phyloP scores from a whole-genome alignment of 139 green algal genomes.

The Tetraselmis chui region DNA sequence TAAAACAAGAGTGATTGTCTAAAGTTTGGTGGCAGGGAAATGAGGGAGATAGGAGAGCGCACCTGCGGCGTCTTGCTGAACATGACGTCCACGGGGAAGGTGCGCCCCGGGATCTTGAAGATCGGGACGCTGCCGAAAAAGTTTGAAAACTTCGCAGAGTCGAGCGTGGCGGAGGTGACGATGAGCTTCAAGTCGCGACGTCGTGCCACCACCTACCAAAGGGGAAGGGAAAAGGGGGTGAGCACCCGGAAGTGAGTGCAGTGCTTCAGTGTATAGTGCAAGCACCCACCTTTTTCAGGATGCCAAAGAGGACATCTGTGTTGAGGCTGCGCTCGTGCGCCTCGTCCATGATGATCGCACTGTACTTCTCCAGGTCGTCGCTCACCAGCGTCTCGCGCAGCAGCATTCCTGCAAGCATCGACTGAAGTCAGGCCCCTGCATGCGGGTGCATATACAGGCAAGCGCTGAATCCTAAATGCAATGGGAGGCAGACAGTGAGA shows the following conservation, averaged over 20 bases:
- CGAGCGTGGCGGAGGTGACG: slow-evolving; percentile 93
- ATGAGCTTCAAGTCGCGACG: slow-evolving; percentile 93
- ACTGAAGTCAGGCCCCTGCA: too few relatives aligned
- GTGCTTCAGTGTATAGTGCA: too few relatives aligned
- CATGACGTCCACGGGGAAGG: slow-evolving; percentile 93
- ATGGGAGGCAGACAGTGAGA: too few relatives aligned
- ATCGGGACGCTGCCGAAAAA: slow-evolving; percentile 87
- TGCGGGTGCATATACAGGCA: too few relatives aligned
- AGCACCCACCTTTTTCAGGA: slow-evolving; percentile 82
- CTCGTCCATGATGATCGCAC: slow-evolving; percentile 79
- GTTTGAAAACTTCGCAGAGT: slow-evolving; percentile 74
- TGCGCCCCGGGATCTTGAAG: slow-evolving; percentile 92
- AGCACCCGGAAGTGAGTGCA: too few relatives aligned
- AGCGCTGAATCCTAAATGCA: too few relatives aligned
- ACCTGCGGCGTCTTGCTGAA: slow-evolving; percentile 72
- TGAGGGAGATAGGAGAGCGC: neutral
- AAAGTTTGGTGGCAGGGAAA: too few relatives aligned
- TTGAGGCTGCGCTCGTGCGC: slow-evolving; percentile 92
- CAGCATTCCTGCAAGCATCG: slow-evolving; percentile 76
- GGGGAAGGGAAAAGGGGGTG: too few relatives aligned
- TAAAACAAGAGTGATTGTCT: too few relatives aligned
- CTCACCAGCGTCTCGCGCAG: slow-evolving; percentile 87
- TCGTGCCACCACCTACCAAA: slow-evolving; percentile 61
- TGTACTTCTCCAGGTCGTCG: slow-evolving; percentile 77
- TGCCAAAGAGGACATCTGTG: slow-evolving; percentile 94